A percentile compares a stretch with the other conserved stretches of the same genome.
These are phyloP conservation scores for Penicillium sp. DNA, from an alignment of 2,329 filamentous ascomycete genomes.

Conservation along the genomic window DNA sequence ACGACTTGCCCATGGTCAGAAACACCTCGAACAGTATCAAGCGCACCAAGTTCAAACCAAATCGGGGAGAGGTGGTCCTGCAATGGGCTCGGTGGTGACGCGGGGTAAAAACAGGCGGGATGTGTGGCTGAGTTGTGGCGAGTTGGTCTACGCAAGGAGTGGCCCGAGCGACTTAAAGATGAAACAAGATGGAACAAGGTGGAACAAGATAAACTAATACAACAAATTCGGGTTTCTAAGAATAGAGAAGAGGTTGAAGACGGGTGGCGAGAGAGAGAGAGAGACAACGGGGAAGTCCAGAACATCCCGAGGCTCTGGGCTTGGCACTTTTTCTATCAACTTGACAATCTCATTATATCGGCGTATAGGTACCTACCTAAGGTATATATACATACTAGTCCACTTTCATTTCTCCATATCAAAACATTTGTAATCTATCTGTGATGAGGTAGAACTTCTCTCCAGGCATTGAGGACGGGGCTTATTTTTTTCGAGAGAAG, in stretches of 20 bases:
- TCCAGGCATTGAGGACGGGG: neutral
- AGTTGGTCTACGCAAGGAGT: neutral
- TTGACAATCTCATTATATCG: neutral
- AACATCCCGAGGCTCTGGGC: conserved; percentile 17
- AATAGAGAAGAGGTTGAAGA: conserved; percentile 6
- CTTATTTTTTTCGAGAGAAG: neutral
- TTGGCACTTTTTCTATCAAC: conserved; percentile 19
- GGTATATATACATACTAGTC: neutral
- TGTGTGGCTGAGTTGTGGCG: conserved; percentile 24
- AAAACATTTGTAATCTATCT: neutral
- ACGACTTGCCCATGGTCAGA: conserved; percentile 41
- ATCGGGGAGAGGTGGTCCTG: conserved; percentile 5
- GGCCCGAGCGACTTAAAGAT: neutral
- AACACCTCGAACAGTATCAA: conserved; percentile 10
- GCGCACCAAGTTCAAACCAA: conserved; percentile 9
- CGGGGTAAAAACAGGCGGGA: conserved; percentile 23
- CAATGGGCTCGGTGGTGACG: conserved; percentile 14
- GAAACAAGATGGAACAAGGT: neutral
- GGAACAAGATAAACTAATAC: neutral
- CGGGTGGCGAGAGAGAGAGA: conserved; percentile 6
- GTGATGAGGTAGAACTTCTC: neutral
- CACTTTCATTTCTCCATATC: neutral
- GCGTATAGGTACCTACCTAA: neutral
- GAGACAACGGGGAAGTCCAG: conserved; percentile 17
- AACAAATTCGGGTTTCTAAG: neutral